phyloP scores from a whole-genome alignment of 768 basidiomycete species.

The Termitomyces sp. region DNA sequence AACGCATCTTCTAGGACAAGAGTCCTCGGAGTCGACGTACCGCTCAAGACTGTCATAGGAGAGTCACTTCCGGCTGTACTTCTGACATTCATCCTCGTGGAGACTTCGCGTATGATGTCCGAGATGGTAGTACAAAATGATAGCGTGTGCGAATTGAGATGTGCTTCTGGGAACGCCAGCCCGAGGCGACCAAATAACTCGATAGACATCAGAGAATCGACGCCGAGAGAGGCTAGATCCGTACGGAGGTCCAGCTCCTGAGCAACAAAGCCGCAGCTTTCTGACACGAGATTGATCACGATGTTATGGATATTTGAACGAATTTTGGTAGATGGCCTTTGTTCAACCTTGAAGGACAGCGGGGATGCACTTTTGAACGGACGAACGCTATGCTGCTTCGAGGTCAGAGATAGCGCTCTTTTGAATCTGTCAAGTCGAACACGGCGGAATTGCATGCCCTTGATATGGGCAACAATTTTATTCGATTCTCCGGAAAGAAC shows the following conservation, averaged over 20 bases:
- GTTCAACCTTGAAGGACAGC: neutral
- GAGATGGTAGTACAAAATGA: conserved; percentile 28
- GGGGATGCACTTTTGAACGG: neutral
- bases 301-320: conserved; percentile 14
- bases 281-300: conserved; percentile 33
- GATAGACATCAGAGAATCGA: conserved; percentile 62
- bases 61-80: neutral
- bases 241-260: conserved; percentile 26
- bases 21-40: conserved; percentile 30
- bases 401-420: conserved; percentile 34
- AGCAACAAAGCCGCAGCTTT: conserved; percentile 33
- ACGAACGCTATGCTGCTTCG: conserved; percentile 3
- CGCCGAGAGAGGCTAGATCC: conserved; percentile 48
- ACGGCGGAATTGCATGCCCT: conserved; percentile 54
- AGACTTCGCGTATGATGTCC: conserved; percentile 27
- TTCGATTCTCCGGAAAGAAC: conserved; percentile 30
- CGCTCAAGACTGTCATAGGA: conserved; percentile 13
- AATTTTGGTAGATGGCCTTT: neutral
- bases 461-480: conserved; percentile 47
- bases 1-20: conserved; percentile 31
- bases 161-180: conserved; percentile 24
- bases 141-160: conserved; percentile 24
- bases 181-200: conserved; percentile 40
- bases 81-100: conserved; percentile 7
- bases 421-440: conserved; percentile 46